These are phyloP conservation scores for Scutellaria baicalensis DNA, from an alignment of 257 asterid species.

Conservation along the genomic window DNA sequence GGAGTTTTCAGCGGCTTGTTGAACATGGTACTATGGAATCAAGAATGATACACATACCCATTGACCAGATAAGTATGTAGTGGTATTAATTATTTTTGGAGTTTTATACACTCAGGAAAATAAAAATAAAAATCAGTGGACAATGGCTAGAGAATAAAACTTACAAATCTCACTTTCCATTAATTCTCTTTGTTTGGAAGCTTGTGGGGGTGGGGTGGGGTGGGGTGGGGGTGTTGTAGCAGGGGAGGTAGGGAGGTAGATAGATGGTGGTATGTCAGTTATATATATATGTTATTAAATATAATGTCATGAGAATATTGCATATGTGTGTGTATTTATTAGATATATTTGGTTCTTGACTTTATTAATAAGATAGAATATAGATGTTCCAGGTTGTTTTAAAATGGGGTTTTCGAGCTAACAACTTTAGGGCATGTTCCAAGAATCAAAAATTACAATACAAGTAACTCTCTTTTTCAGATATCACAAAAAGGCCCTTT, in stretches of 20 bases:
- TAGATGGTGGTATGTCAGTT: slow-evolving; percentile 66
- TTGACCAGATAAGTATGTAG: slow-evolving; percentile 28
- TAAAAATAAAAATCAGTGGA: slow-evolving; percentile 21
- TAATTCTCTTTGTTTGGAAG: slow-evolving; percentile 81
- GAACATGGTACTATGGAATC: slow-evolving; percentile 19
- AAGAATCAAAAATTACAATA: slow-evolving; percentile 36
- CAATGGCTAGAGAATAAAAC: slow-evolving; percentile 30
- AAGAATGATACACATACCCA: slow-evolving; percentile 28
- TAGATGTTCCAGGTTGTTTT: slow-evolving; percentile 19
- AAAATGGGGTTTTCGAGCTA: slow-evolving; percentile 16
- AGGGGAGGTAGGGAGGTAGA: slow-evolving; percentile 31
- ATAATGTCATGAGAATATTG: slow-evolving; percentile 8
- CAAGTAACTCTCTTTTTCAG: slow-evolving; percentile 42
- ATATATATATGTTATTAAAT: slow-evolving; percentile 23
- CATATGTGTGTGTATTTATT: neutral
- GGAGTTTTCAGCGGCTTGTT: neutral
- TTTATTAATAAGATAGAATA: slow-evolving; percentile 35
- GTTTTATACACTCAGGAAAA: neutral
- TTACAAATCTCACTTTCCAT: slow-evolving; percentile 66
- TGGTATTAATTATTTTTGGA: neutral
- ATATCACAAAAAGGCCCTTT: slow-evolving; percentile 66
- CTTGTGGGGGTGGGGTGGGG: slow-evolving; percentile 35
- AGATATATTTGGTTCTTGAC: slow-evolving; percentile 11
- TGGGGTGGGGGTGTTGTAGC: slow-evolving; percentile 8
- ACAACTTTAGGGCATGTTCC: slow-evolving; percentile 32